Evolutionary conservation across 345 rosid species (phyloP).

Genomic region (Pistacia vera): DNA sequence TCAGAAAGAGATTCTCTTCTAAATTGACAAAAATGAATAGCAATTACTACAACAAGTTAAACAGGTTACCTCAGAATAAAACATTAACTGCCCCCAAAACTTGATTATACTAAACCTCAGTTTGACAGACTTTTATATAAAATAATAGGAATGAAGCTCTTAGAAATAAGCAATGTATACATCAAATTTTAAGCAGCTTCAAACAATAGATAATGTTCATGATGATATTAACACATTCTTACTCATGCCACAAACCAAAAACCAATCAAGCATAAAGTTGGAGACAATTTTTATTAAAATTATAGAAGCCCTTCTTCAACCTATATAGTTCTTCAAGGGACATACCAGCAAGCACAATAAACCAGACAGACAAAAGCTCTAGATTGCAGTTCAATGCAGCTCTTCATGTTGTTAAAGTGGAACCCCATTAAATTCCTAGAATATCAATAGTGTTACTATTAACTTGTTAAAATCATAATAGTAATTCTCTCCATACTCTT

Average conservation of each 20-base stretch:
- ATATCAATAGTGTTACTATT: neutral
- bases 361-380: neutral
- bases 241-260: neutral
- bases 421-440: neutral
- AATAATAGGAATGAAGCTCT: neutral
- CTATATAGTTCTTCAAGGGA: neutral
- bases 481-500: neutral
- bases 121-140: neutral
- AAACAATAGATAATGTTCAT: neutral
- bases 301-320: neutral
- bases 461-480: neutral
- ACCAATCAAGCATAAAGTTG: neutral
- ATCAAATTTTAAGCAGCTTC: constrained; percentile 5
- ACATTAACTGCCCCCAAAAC: neutral
- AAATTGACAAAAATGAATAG: neutral
- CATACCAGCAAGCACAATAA: neutral
- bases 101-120: neutral
- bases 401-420: neutral
- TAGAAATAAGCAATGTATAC: neutral
- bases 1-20: neutral
- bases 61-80: neutral
- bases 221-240: neutral
- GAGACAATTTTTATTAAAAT: neutral
- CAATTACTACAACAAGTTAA: neutral
- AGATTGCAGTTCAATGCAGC: neutral